These are phyloP conservation scores for Epichloe bromicola DNA, from an alignment of 2,329 filamentous ascomycete genomes.

Conservation along the genomic window DNA sequence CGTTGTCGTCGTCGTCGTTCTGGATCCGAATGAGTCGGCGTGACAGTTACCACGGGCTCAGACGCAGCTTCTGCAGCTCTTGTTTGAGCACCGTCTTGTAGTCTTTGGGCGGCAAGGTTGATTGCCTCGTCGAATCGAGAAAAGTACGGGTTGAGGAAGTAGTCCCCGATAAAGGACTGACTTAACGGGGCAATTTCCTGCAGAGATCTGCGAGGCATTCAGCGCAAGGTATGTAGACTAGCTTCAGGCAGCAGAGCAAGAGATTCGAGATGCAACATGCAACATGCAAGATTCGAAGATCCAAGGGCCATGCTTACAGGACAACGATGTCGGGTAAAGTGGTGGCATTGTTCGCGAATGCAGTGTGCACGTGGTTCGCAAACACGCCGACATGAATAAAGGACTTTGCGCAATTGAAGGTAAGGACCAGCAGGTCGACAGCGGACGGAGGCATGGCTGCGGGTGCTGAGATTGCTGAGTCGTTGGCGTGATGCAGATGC, in stretches of 20 bases:
- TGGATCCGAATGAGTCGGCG: constrained; percentile 2
- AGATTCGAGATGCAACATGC: neutral
- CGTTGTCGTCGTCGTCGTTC: neutral
- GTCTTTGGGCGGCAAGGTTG: constrained; percentile 47
- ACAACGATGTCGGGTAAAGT: constrained; percentile 41
- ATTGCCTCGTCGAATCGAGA: constrained; percentile 58
- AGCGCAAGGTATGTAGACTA: neutral
- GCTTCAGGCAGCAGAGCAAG: neutral
- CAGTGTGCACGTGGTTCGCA: constrained; percentile 52
- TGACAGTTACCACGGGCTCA: constrained; percentile 7
- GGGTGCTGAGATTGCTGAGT: neutral
- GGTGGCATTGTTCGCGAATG: constrained; percentile 37
- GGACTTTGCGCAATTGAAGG: constrained; percentile 76
- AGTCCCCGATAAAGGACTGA: constrained; percentile 74
- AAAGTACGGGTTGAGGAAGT: constrained; percentile 66
- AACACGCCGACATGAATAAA: constrained; percentile 58
- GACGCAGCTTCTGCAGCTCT: neutral
- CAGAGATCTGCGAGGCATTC: constrained; percentile 44
- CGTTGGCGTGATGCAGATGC: constrained; percentile 1
- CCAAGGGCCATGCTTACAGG: constrained; percentile 27
- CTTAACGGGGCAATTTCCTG: constrained; percentile 84
- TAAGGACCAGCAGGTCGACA: constrained; percentile 65
- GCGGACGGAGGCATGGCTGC: constrained; percentile 27
- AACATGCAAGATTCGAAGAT: neutral
- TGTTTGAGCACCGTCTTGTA: constrained; percentile 10